Percentiles rank a stretch among this genome's conserved stretches.
Conservation (phyloP, 305 asterid species). For the Rubia balearica region DNA sequence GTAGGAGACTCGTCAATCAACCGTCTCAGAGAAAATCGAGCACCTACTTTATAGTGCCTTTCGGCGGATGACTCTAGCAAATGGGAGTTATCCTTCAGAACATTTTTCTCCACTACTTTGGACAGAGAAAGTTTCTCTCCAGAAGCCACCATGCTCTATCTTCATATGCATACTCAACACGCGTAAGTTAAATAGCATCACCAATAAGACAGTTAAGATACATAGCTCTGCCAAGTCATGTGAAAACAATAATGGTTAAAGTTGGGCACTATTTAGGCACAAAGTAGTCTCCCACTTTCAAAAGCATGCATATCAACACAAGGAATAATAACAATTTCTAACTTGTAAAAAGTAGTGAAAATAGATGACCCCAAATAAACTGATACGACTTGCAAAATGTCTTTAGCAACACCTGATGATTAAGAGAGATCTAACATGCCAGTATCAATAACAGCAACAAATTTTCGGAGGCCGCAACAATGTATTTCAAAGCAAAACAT, state of each 20-base stretch:
- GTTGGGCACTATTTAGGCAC: neutral
- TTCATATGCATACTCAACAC: slow-evolving; percentile 41
- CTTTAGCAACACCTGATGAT: neutral
- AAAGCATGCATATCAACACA: neutral
- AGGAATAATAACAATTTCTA: neutral
- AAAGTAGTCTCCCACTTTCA: neutral
- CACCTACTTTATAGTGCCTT: slow-evolving; percentile 61
- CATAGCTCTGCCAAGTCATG: neutral
- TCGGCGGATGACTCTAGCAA: slow-evolving; percentile 58
- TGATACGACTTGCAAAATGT: neutral
- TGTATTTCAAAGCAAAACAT: neutral
- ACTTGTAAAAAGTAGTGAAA: neutral
- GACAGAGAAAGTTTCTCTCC: slow-evolving; percentile 55
- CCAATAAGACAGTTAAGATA: neutral
- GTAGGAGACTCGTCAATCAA: slow-evolving; percentile 70
- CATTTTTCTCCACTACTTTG: slow-evolving; percentile 54
- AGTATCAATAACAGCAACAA: neutral
- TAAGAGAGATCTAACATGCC: neutral
- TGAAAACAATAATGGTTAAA: neutral
- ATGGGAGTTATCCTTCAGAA: slow-evolving; percentile 55
- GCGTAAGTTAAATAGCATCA: neutral
- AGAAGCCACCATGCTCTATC: slow-evolving; percentile 48
- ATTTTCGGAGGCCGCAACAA: neutral
- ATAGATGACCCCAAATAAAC: neutral
- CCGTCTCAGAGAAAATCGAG: slow-evolving; percentile 52